Percentiles rank a stretch among this genome's conserved stretches.
Evolutionary conservation across 148 eudicot genomes (phyloP).

Genomic region (Pharnaceum exiguum): DNA sequence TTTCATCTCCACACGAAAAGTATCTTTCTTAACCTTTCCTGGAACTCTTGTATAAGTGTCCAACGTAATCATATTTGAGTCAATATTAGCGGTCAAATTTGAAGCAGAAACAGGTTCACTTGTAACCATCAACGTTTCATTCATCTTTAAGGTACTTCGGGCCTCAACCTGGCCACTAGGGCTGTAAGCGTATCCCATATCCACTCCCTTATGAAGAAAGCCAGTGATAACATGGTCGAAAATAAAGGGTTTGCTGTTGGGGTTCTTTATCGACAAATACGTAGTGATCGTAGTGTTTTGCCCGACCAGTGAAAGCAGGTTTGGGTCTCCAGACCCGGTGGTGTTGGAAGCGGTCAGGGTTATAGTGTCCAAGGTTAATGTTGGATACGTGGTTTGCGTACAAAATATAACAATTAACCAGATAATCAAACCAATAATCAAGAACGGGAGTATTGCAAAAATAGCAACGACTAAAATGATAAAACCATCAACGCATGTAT

Average conservation of each 20-base stretch:
- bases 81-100: background rate
- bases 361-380: constrained; percentile 16
- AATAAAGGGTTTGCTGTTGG: constrained; percentile 9
- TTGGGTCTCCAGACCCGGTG: background rate
- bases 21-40: constrained; percentile 23
- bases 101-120: background rate
- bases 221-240: constrained; percentile 7
- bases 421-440: too few relatives aligned
- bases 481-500: too few relatives aligned
- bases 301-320: background rate
- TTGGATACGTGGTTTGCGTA: too few relatives aligned
- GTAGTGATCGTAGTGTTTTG: constrained; percentile 13
- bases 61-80: constrained; percentile 20
- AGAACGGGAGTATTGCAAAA: too few relatives aligned
- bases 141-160: constrained; percentile 11
- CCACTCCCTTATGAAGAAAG: constrained; percentile 9
- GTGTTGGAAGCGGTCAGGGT: background rate
- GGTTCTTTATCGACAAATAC: constrained; percentile 19
- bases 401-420: too few relatives aligned
- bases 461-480: too few relatives aligned
- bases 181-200: constrained; percentile 17
- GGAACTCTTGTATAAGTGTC: constrained; percentile 13
- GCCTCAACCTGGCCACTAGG: constrained; percentile 14
- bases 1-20: constrained; percentile 22
- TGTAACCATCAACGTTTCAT: background rate